Evolutionary conservation across 805 yeast genomes (phyloP), one percentile per base, ranked within the genome.

Genomic region (Ogataea populi-albae): DNA sequence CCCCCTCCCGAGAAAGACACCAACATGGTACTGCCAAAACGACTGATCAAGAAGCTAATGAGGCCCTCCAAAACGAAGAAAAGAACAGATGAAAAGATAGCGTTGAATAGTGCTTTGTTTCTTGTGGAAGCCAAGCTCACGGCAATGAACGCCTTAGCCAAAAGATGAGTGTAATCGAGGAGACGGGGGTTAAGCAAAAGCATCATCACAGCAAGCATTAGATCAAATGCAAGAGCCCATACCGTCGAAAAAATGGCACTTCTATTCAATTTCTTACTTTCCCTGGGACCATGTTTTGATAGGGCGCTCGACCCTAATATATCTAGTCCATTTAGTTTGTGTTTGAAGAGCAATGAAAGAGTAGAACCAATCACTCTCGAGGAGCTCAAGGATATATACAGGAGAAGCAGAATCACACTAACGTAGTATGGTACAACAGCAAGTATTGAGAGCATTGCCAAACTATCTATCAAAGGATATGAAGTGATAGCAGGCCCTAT

Each of bases 131-230:
- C 57, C 16, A 63, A 27, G 17, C 46, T 58, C 10, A 64, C 50
- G 1, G 65, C 65, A n/a, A 63, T 46, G 25, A 57, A 46, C 0
- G 65, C 56, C 40, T 61, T 62, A 5, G 65, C 57, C 22, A 60
- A 40, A 8, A 61, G 21, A 26, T 54, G 49, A 3, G 51, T 33
- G 26, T 52, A 59, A 23, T 54, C 56, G 9, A 56, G 43, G 3
- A 48, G n/a, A 3, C 46, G 43, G 1, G 64, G 61, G 19, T 40
- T 41, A 3, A 49, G 29, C 9, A 49, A 16, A 10, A 56, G 36
- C 18, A 55, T 22, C 11, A 30, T 11, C 1, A 44, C 8, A 23
- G 55, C 47, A 12, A 54, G 9, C 4, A 50, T 11, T 4, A 49
- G 33, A 37, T 55, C 57, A 3, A 44, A 17, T 3, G 34, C n/a